Evolutionary conservation across 2,329 filamentous ascomycete species (phyloP), one percentile per base, ranked within the genome.

Genomic region (Epichloe elymi): DNA sequence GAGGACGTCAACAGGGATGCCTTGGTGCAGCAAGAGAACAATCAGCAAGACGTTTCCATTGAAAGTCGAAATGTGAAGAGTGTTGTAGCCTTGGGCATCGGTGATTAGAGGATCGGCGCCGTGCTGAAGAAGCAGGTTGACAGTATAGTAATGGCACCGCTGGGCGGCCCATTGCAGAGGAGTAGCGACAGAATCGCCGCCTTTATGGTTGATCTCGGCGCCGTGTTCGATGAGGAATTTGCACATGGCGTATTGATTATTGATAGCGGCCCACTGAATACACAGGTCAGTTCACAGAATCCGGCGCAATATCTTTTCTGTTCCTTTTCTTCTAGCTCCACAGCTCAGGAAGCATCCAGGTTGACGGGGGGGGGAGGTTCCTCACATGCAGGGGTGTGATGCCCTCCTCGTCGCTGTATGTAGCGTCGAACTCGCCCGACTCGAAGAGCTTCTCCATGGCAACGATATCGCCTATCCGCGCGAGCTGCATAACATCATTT

Each of bases 181-280:
- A 42, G 93, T 97, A 15, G 93, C 91, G 41, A 95, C 78, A 10
- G 90, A 95, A 63, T 97, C 91, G 67, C 93, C 93, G 67, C 94
- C 93, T 68, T 94, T 95, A 56, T 83, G 85, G 70, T 98, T 97
- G 61, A 97, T 85, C 64, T 95, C 86, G 63, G 90, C 93, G 62
- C 89, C 89, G 56, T 74, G 70, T 47, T 79, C 86, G 64, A 98
- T 79, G 43, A 98, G 82, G 69, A 94, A 96, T 67, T 93, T 91
- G 78, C 91, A 96, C 74, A 97, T 89, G 58, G 88, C 87, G 71
- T 91, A 94, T 66, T 96, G 93, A 64, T 97, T 97, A 72, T 98
- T 98, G 67, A 98, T 97, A 38, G 94, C 88, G 45, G 93, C 93
- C 93, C 93, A 98, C 88, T 98, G 49, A 58, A 10, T 43, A 49